A percentile compares a stretch with the other conserved stretches of the same genome.
Conservation (phyloP, 305 asterid genomes). For the Solanum chacoense region DNA sequence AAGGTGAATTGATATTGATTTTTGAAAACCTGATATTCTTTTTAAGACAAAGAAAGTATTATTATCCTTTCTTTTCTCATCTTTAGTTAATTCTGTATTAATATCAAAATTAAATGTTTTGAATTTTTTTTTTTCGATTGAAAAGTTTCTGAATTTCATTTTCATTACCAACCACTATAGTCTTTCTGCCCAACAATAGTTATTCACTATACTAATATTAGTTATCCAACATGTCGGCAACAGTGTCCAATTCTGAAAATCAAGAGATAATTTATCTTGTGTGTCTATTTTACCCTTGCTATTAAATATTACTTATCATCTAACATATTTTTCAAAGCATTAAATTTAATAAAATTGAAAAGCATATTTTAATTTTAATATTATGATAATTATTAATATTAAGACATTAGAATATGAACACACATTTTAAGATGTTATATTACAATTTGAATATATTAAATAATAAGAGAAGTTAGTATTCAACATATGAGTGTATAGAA, state of each 20-base stretch:
- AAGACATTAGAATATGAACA: not conserved
- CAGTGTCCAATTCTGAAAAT: fast-evolving
- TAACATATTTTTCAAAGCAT: not conserved
- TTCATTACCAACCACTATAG: too few species aligned
- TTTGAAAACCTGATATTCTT: not conserved
- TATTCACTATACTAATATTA: not conserved
- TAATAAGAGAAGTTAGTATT: not conserved
- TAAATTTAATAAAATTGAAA: too few species aligned
- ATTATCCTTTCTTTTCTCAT: not conserved
- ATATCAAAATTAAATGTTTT: not conserved
- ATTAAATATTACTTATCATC: too few species aligned
- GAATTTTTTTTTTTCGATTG: not conserved
- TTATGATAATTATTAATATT: not conserved
- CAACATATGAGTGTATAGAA: not conserved
- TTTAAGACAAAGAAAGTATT: not conserved
- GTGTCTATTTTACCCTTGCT: too few species aligned
- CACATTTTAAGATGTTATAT: not conserved
- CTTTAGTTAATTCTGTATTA: not conserved
- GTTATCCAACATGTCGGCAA: too few species aligned
- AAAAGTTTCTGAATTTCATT: not conserved
- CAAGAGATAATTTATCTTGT: fast-evolving
- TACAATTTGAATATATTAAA: too few species aligned
- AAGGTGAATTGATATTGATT: not conserved
- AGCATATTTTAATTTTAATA: not conserved
- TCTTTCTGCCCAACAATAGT: fast-evolving